phyloP scores from a whole-genome alignment of 805 yeast species.

The Wickerhamomyces strasburgensis region DNA sequence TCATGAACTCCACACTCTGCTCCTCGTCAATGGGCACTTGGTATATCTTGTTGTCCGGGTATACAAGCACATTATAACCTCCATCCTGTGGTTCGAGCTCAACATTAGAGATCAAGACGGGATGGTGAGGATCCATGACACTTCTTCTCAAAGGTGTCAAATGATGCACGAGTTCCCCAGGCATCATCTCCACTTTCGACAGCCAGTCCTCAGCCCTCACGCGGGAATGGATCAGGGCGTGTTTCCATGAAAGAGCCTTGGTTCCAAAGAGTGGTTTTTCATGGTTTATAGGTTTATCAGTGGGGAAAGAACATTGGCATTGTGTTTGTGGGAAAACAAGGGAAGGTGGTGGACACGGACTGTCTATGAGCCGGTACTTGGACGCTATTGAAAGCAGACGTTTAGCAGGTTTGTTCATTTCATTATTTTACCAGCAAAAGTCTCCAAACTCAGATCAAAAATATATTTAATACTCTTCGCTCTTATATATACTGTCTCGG shows the following conservation, averaged over 20 bases:
- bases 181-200: conserved; percentile 43
- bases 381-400: conserved; percentile 8
- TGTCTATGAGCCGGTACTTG: conserved; percentile 17
- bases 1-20: conserved; percentile 32
- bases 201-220: conserved; percentile 32
- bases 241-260: conserved; percentile 48
- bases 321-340: conserved; percentile 30
- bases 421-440: too few relatives aligned
- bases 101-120: conserved; percentile 47
- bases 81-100: conserved; percentile 22
- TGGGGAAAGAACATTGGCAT: conserved; percentile 45
- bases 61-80: conserved; percentile 34
- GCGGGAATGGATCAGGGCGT: conserved; percentile 48
- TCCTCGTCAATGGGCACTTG: conserved; percentile 4
- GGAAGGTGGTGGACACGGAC: conserved; percentile 15
- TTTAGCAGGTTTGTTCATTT: too few relatives aligned
- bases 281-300: conserved; percentile 36
- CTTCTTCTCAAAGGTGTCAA: conserved; percentile 32
- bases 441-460: too few relatives aligned
- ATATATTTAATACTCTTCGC: too few relatives aligned
- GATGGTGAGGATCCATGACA: conserved; percentile 39
- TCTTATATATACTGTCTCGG: too few relatives aligned
- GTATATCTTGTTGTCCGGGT: conserved; percentile 49
- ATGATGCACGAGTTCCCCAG: conserved; percentile 38
- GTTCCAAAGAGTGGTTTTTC: conserved; percentile 41